Evolutionary conservation across 495 filamentous ascomycete genomes (phyloP).

Genomic region (Tuber borchii): DNA sequence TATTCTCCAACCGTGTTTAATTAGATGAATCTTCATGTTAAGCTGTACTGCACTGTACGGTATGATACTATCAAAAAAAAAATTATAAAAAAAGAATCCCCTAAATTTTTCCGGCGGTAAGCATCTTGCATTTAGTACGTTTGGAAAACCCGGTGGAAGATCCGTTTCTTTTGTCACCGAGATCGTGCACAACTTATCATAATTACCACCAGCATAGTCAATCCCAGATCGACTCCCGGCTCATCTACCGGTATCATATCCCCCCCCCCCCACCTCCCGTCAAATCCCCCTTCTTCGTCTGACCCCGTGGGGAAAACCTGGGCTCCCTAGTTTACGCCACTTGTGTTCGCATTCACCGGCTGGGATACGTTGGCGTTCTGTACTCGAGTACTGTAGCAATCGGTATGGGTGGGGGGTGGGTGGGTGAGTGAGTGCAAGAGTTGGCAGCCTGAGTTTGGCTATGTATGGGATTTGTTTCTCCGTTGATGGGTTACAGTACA

Average conservation of each 20-base stretch:
- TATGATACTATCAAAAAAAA: no score
- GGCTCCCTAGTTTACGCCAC: background rate
- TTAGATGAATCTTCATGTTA: no score
- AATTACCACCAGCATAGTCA: background rate
- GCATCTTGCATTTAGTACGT: no score
- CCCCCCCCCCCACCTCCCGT: background rate
- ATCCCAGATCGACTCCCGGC: background rate
- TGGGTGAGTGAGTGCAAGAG: background rate
- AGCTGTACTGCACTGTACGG: no score
- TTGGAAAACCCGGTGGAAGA: no score
- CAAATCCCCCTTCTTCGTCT: background rate
- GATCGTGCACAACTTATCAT: no score
- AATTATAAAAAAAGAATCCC: no score
- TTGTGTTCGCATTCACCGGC: background rate
- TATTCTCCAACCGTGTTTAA: no score
- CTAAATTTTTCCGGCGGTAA: no score
- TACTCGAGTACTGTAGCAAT: no score
- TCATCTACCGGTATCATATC: background rate
- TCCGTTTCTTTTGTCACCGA: no score
- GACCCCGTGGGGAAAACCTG: background rate
- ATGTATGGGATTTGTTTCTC: background rate
- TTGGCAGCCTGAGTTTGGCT: background rate
- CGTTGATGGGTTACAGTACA: background rate
- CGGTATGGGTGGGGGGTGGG: background rate
- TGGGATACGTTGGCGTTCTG: background rate